These are phyloP conservation scores for Lachnellula willkommii DNA, from an alignment of 2,329 filamentous ascomycete genomes.

Conservation along the genomic window DNA sequence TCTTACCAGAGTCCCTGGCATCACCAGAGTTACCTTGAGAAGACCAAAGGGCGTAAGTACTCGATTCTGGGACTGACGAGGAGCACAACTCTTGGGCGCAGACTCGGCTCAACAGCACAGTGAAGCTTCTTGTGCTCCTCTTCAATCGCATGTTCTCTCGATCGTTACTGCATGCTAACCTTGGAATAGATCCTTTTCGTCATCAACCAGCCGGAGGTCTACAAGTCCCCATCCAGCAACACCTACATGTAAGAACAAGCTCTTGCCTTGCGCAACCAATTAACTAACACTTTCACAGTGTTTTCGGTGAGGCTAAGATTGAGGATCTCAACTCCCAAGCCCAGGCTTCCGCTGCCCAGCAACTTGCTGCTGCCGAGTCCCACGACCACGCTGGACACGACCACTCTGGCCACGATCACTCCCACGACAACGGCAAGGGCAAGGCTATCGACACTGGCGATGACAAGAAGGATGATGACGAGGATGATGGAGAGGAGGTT, in stretches of 20 bases:
- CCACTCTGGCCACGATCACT: conserved; percentile 59
- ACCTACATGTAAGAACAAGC: conserved; percentile 84
- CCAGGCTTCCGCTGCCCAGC: conserved; percentile 91
- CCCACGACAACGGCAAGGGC: conserved; percentile 64
- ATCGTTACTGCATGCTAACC: neutral
- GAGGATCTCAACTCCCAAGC: conserved; percentile 99
- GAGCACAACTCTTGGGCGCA: conserved; percentile 5
- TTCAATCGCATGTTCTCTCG: neutral
- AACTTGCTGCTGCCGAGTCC: conserved; percentile 72
- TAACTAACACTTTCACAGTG: conserved; percentile 49
- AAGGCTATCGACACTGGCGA: conserved; percentile 61
- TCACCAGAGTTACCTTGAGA: conserved; percentile 95
- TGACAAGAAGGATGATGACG: conserved; percentile 68
- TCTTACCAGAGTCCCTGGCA: conserved; percentile 91
- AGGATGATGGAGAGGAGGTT: conserved; percentile 93
- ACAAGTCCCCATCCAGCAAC: conserved; percentile 99
- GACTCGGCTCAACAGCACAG: neutral
- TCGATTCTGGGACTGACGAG: neutral
- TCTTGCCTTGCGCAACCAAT: neutral
- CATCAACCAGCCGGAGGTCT: conserved; percentile 99
- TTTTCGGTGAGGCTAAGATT: conserved; percentile 99
- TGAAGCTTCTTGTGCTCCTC: neutral
- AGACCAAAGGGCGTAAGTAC: conserved; percentile 95
- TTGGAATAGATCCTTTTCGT: conserved; percentile 84
- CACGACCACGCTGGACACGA: conserved; percentile 46